A percentile compares a stretch with the other conserved stretches of the same genome.
phyloP scores from a whole-genome alignment of 345 rosid genomes.

The Populus deltoides region DNA sequence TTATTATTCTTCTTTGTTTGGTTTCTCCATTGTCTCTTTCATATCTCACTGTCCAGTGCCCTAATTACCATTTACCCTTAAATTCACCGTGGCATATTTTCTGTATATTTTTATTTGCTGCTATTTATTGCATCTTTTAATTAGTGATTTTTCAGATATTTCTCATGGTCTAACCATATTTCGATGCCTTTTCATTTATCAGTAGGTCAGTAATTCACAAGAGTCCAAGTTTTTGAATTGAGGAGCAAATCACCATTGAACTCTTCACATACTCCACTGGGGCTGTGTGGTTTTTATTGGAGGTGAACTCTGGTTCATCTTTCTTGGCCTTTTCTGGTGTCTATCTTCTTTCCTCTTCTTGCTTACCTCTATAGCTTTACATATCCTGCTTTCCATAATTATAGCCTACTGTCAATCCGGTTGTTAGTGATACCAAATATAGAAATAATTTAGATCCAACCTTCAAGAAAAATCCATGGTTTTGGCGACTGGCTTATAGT shows the following conservation, averaged over 20 bases:
- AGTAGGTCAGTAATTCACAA: conserved; percentile 49
- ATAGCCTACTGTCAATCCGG: conserved; percentile 16
- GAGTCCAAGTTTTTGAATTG: conserved; percentile 43
- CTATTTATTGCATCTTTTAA: conserved; percentile 38
- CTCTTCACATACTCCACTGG: conserved; percentile 36
- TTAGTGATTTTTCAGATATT: conserved; percentile 47
- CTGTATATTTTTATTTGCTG: conserved; percentile 11
- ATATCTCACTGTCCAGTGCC: conserved; percentile 39
- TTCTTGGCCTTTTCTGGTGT: conserved; percentile 33
- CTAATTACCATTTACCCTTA: conserved; percentile 30
- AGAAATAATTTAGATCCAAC: conserved; percentile 29
- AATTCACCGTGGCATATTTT: conserved; percentile 30
- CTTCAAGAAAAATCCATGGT: conserved; percentile 19
- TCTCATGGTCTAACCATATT: conserved; percentile 47
- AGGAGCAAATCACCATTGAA: conserved; percentile 48
- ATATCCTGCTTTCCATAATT: conserved; percentile 21
- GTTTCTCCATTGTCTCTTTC: conserved; percentile 45
- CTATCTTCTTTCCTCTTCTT: conserved; percentile 22
- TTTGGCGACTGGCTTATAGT: conserved; percentile 22
- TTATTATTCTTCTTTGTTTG: conserved; percentile 37
- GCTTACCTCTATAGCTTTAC: conserved; percentile 23
- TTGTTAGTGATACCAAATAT: conserved; percentile 21
- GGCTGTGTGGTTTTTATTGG: conserved; percentile 38
- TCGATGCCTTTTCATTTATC: conserved; percentile 36
- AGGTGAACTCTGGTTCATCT: conserved; percentile 38